Conservation (phyloP, 2,329 filamentous ascomycete genomes). For the Nigrospora sphaerica region DNA sequence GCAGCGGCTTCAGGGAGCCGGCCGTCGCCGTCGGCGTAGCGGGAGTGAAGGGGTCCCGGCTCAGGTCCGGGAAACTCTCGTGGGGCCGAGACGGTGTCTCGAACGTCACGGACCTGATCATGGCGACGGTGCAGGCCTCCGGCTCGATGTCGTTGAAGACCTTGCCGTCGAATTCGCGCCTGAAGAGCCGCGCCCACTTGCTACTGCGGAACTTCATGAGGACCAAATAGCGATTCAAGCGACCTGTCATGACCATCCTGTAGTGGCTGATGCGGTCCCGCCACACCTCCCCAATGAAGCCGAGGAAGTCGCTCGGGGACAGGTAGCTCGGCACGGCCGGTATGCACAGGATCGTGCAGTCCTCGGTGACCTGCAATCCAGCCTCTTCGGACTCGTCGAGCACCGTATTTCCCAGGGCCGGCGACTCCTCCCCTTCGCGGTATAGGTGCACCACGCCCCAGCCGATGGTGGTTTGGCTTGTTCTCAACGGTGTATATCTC, state of each 20-base stretch:
- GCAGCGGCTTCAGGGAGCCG: conserved; percentile 48
- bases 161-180: conserved; percentile 83
- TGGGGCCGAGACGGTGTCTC: conserved; percentile 49
- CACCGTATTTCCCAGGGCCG: conserved; percentile 35
- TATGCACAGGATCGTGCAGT: conserved; percentile 86
- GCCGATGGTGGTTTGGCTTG: conserved; percentile 68
- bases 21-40: conserved; percentile 28
- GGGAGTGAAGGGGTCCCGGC: conserved; percentile 57
- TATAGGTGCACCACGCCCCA: conserved; percentile 96
- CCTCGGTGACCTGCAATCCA: conserved; percentile 26
- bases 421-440: conserved; percentile 71
- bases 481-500: conserved; percentile 63
- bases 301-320: conserved; percentile 82
- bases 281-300: conserved; percentile 85
- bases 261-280: conserved; percentile 86
- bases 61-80: conserved; percentile 50
- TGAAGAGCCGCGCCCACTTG: conserved; percentile 70
- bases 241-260: conserved; percentile 83
- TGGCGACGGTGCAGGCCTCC: conserved; percentile 91
- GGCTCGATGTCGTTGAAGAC: conserved; percentile 92
- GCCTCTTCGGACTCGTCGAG: conserved; percentile 16
- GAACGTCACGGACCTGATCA: conserved; percentile 87
- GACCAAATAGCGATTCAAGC: conserved; percentile 88
- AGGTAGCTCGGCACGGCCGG: conserved; percentile 92
- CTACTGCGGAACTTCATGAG: conserved; percentile 85